These are phyloP conservation scores for Epichloe gansuensis DNA, from an alignment of 2,329 filamentous ascomycete species.

Conservation along the genomic window DNA sequence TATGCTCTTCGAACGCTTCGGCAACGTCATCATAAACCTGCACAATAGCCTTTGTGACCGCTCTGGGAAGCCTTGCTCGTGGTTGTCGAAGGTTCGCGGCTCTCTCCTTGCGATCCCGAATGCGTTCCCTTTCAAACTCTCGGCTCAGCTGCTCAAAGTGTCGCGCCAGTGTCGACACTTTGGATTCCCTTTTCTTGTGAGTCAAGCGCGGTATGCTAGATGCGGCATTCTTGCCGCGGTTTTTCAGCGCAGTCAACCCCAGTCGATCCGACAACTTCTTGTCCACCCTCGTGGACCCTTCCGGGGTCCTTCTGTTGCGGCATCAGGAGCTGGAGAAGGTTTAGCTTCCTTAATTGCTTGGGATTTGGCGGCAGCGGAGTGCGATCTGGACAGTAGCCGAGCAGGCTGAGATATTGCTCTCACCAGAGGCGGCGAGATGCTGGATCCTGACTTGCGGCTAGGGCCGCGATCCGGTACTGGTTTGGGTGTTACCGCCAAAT, in stretches of 20 bases:
- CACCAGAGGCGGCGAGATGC: slow-evolving; percentile 39
- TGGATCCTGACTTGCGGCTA: slow-evolving; percentile 33
- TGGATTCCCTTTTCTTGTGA: slow-evolving; percentile 59
- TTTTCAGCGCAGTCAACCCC: slow-evolving; percentile 53
- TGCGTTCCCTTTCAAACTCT: slow-evolving; percentile 90
- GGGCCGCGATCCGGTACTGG: slow-evolving; percentile 22
- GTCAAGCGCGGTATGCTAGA: slow-evolving; percentile 87
- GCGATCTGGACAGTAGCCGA: slow-evolving; percentile 32
- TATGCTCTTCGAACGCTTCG: slow-evolving; percentile 77
- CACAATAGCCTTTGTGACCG: slow-evolving; percentile 89
- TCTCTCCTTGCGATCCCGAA: slow-evolving; percentile 71
- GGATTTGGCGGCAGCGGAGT: slow-evolving; percentile 32
- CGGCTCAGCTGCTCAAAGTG: slow-evolving; percentile 95
- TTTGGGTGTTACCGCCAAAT: slow-evolving; percentile 14
- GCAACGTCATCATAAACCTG: slow-evolving; percentile 92
- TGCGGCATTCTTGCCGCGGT: slow-evolving; percentile 38
- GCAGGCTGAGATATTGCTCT: slow-evolving; percentile 41
- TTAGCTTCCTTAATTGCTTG: slow-evolving; percentile 23
- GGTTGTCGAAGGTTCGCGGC: slow-evolving; percentile 64
- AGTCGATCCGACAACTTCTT: slow-evolving; percentile 69
- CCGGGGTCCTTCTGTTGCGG: slow-evolving; percentile 16
- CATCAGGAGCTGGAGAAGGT: slow-evolving; percentile 14
- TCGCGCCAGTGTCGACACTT: slow-evolving; percentile 82
- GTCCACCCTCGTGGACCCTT: slow-evolving; percentile 42
- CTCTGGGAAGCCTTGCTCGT: slow-evolving; percentile 70